phyloP scores from a whole-genome alignment of 352 stramenopile genomes.

The Pythium volutum region DNA sequence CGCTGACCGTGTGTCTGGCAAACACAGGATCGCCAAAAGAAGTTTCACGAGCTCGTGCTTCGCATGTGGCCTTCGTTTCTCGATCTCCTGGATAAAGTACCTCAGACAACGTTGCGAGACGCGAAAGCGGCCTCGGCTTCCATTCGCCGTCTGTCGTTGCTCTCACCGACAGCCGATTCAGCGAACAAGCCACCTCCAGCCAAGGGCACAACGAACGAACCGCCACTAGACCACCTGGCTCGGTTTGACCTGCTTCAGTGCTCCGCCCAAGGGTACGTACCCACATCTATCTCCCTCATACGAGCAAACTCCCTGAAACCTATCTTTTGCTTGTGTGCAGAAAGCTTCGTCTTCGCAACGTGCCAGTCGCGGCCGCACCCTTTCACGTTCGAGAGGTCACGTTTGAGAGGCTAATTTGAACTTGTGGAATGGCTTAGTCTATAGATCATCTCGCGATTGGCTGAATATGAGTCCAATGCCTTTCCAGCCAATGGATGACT shows the following conservation, averaged over 20 bases:
- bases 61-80: slow-evolving; percentile 79
- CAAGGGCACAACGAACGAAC: slow-evolving; percentile 17
- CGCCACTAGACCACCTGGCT: slow-evolving; percentile 20
- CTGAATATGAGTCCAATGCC: slow-evolving; percentile 1
- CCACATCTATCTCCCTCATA: not conserved
- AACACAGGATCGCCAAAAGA: slow-evolving; percentile 41
- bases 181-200: slow-evolving; percentile 4
- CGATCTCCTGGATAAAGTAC: slow-evolving; percentile 41
- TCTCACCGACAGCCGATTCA: slow-evolving; percentile 5
- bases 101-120: slow-evolving; percentile 35
- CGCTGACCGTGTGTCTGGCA: not conserved
- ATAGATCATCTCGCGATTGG: slow-evolving; percentile 25
- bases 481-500: slow-evolving; percentile 41
- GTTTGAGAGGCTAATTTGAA: slow-evolving; percentile 55
- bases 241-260: slow-evolving; percentile 37
- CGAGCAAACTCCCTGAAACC: not conserved
- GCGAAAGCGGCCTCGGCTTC: slow-evolving; percentile 6
- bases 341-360: slow-evolving; percentile 54
- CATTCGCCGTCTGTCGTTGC: slow-evolving; percentile 23
- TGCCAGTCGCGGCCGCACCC: slow-evolving; percentile 44
- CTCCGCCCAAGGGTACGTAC: slow-evolving; percentile 50
- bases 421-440: slow-evolving; percentile 1
- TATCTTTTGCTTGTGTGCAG: slow-evolving; percentile 23
- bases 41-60: slow-evolving; percentile 68
- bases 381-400: slow-evolving; percentile 74